Base-by-base conservation (phyloP, 192 early-diverging fungal genomes). In the Gamsiella multidivaricata region DNA sequence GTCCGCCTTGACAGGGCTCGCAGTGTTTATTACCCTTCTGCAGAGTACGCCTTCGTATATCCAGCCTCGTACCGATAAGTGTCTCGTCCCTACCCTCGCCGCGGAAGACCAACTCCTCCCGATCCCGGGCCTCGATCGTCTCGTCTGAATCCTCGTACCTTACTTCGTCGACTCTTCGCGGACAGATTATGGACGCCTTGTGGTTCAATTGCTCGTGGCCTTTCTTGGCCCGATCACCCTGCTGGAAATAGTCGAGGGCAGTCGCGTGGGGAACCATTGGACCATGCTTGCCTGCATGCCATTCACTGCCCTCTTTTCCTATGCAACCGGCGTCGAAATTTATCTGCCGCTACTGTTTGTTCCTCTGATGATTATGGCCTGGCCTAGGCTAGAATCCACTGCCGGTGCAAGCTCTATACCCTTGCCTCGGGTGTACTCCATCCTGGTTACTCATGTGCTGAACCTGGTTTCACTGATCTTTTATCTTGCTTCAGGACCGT, bases 261-360 rank as follows among this genome's bases (percentile, higher is more conserved):
- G 54, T n/a, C 52, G 54, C n/a, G 31, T 31, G 14, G 65, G 54
- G n/a, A 56, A 55, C 45, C 39, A 31, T 34, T 67, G 65, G 65
- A 22, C 43, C 33, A 20, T 57, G 14, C 26, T 57, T 15, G 43
- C 54, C n/a, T 50, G 45, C 41, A 57, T 25, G 18, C 54, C 65
- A n/a, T 56, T 55, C 31, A 37, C 65, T 0, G 31, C 42, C 1
- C 15, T 57, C 20, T 55, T 67, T 36, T 20, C 65, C 10, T 55
- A 26, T 15, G 14, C n/a, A 7, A 37, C 42, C 42, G 65, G 65
- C 28, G 54, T 65, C 32, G 63, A 41, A 18, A 54, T 65, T 26
- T n/a, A n/a, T n/a, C n/a, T n/a, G n/a, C n/a, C n/a, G n/a, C n/a
- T n/a, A n/a, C n/a, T n/a, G n/a, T n/a, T n/a, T n/a, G n/a, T n/a